Conservation (phyloP, 805 yeast species). For the Dipodascopsis tothii region DNA sequence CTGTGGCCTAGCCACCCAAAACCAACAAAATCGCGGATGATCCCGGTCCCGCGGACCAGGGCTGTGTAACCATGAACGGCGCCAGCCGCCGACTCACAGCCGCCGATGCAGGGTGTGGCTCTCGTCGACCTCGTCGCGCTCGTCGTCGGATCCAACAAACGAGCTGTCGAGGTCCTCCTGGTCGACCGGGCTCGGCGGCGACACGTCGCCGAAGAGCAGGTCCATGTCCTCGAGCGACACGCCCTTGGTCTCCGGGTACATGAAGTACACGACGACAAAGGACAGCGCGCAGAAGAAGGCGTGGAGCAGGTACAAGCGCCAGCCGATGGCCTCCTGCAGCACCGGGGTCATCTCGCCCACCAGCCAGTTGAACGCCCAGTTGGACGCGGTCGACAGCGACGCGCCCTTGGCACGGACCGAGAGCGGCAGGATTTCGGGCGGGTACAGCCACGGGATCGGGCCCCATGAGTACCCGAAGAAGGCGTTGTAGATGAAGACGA, state of each 20-base stretch:
- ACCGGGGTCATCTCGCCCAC: conserved; percentile 91
- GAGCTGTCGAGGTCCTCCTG: too few species aligned
- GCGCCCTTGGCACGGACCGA: conserved; percentile 85
- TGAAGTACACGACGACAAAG: conserved; percentile 58
- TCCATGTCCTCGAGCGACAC: conserved; percentile 88
- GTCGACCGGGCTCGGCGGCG: too few species aligned
- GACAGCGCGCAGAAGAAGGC: conserved; percentile 70
- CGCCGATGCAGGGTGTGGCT: too few species aligned
- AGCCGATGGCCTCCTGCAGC: conserved; percentile 62
- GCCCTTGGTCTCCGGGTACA: conserved; percentile 89
- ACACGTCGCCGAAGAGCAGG: conserved; percentile 68
- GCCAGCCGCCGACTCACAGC: too few species aligned
- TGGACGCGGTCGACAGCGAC: conserved; percentile 80
- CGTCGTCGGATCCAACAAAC: too few species aligned
- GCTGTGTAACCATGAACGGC: too few species aligned
- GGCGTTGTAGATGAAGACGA: conserved; percentile 74
- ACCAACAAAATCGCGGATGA: too few species aligned
- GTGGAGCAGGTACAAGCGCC: conserved; percentile 78
- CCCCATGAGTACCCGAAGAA: conserved; percentile 89
- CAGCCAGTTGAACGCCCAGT: conserved; percentile 86
- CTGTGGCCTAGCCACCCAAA: too few species aligned
- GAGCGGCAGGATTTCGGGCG: conserved; percentile 54
- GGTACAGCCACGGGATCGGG: conserved; percentile 24
- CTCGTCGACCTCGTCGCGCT: too few species aligned
- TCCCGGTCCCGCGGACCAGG: too few species aligned